Base-by-base conservation (phyloP, 306 rosid species). In the Vigna reflexopilosa region DNA sequence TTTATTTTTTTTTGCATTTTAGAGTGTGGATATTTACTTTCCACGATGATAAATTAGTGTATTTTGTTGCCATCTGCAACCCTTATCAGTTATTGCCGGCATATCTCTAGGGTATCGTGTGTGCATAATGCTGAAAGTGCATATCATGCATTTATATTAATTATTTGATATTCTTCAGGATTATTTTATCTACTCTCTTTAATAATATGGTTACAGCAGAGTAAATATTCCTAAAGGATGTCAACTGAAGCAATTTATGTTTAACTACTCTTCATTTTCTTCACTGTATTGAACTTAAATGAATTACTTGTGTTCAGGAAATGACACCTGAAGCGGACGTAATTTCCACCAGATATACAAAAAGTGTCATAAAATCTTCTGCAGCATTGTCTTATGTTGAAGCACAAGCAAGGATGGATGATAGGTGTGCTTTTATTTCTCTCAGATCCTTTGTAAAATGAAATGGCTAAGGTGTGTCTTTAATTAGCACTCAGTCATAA, bases 321-420 rank as follows among this genome's bases (percentile, higher is more conserved):
- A 87, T 95, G 97, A 95, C 97, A 72, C 87, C 98, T 81, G 95
- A 91, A 81, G 99, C 98, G 5, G 97, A 95, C 80, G 86, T 95
- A 78, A 84, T 91, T 69, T 88, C 94, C 75, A 91, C 90, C 30
- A 87, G 83, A 86, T 91, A 51, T 87, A 91, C 97, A 69, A 95
- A 91, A 87, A 95, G 98, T 90, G 79, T 95, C 70, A 93, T 95
- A 58, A 93, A 88, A 80, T 95, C 99, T 13, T 77, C 85, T 68
- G 99, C 99, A 38, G 96, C 99, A 54, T 76, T 95, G 83, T 95
- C 99, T 48, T 95, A 95, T 67, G 82, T 95, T 81, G 99, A 95
- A 87, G 99, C 98, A 82, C 99, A 95, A 73, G 97, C 99, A 0
- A 95, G 97, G 88, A 95, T 95, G 97, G 99, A 95, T 82, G 99